Evolutionary conservation across 371 early-diverging fungal genomes (phyloP).

Genomic region (Zychaea mexicana): DNA sequence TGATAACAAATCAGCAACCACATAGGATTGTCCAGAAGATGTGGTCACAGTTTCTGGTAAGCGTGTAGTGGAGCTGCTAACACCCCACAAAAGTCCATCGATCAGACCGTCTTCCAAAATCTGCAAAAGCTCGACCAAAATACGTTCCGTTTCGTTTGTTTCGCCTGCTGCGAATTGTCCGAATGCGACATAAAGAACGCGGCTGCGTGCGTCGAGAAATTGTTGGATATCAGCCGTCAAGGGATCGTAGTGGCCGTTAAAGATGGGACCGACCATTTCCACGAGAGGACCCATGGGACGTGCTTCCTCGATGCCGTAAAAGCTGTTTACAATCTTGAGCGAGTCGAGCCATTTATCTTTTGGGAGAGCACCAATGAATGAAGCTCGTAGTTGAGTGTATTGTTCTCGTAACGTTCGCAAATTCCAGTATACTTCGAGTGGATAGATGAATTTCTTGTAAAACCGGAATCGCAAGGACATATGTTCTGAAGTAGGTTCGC

Average conservation of each 20-base stretch:
- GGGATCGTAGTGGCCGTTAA: background rate
- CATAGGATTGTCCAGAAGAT: background rate
- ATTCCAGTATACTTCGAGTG: background rate
- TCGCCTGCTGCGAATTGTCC: constrained; percentile 25
- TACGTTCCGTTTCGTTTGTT: background rate
- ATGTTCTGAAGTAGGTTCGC: constrained; percentile 14
- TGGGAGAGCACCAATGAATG: background rate
- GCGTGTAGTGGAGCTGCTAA: constrained; percentile 4
- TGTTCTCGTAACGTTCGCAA: background rate
- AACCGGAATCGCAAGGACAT: constrained; percentile 18
- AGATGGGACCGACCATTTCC: constrained; percentile 39
- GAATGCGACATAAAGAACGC: constrained; percentile 39
- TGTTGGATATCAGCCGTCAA: constrained; percentile 12
- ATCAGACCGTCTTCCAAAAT: constrained; percentile 18
- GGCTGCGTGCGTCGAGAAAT: constrained; percentile 21
- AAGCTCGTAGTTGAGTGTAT: background rate
- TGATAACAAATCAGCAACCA: no score
- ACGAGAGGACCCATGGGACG: constrained; percentile 37
- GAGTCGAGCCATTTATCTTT: constrained; percentile 5
- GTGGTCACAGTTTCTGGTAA: background rate
- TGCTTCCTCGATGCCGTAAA: constrained; percentile 28
- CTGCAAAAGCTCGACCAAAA: constrained; percentile 11
- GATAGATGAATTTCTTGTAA: constrained; percentile 15
- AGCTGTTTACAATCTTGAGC: constrained; percentile 33
- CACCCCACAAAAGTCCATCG: constrained; percentile 43